A percentile compares a stretch with the other conserved stretches of the same genome.
Evolutionary conservation across 73 alveolate genomes (phyloP).

Genomic region (Breviolum minutum): DNA sequence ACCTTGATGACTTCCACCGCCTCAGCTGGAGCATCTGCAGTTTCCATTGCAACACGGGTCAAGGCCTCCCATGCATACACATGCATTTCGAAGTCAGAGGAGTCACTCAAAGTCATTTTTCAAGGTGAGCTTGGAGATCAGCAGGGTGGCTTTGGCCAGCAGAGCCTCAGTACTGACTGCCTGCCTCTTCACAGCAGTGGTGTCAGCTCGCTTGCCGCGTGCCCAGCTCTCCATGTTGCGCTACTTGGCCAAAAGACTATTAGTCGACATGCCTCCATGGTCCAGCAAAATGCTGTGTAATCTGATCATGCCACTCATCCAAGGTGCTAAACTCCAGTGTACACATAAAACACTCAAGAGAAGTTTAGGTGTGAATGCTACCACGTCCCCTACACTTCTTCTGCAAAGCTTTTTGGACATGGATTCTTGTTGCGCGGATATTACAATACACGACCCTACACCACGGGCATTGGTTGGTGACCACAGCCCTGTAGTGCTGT

Average conservation of each 20-base stretch:
- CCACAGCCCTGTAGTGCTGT: background rate
- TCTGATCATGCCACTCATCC: background rate
- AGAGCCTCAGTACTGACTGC: background rate
- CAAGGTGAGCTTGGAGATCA: conserved; percentile 22
- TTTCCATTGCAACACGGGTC: background rate
- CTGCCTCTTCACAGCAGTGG: background rate
- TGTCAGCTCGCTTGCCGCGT: background rate
- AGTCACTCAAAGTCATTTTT: background rate
- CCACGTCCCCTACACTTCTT: background rate
- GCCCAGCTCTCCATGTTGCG: background rate
- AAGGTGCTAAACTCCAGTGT: background rate
- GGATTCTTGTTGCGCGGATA: background rate
- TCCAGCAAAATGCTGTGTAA: background rate
- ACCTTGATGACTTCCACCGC: too few relatives aligned
- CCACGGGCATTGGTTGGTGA: conserved; percentile 12
- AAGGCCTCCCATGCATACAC: conserved; percentile 19
- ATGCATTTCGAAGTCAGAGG: background rate
- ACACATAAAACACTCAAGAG: background rate
- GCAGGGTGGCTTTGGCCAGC: background rate
- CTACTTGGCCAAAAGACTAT: too few relatives aligned
- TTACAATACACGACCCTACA: background rate
- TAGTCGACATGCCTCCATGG: background rate
- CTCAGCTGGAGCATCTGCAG: background rate
- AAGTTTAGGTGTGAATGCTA: background rate
- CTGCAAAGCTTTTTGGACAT: background rate